A percentile compares a stretch with the other conserved stretches of the same genome.
phyloP scores from a whole-genome alignment of 2,329 filamentous ascomycete species.

The Xylaria sp. region DNA sequence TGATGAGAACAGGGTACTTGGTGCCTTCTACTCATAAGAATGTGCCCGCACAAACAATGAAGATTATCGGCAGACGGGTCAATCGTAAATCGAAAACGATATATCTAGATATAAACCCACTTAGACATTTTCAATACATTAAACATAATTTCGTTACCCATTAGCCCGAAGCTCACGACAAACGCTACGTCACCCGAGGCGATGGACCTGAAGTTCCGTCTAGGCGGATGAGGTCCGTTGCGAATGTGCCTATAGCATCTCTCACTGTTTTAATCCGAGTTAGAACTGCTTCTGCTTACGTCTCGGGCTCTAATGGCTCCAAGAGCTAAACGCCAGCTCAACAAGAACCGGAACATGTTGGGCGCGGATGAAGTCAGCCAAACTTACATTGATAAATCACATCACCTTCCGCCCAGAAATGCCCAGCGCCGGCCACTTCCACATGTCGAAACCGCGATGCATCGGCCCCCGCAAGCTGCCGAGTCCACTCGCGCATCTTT shows the following conservation, averaged over 20 bases:
- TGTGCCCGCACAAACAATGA: too few relatives aligned
- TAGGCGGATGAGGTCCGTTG: not conserved
- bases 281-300: not conserved
- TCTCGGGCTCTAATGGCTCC: too few relatives aligned
- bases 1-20: too few relatives aligned
- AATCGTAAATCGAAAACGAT: not conserved
- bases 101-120: not conserved
- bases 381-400: conserved; percentile 47
- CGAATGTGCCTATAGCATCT: conserved; percentile 21
- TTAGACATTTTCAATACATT: not conserved
- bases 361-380: conserved; percentile 27
- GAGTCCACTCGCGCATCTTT: conserved; percentile 71
- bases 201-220: not conserved
- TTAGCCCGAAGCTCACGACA: not conserved
- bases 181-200: not conserved
- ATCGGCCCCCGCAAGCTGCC: conserved; percentile 51
- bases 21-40: too few relatives aligned
- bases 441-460: conserved; percentile 53
- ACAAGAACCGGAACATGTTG: not conserved
- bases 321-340: not conserved
- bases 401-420: conserved; percentile 67
- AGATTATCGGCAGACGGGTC: too few relatives aligned
- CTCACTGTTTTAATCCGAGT: conserved; percentile 13
- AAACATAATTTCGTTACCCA: not conserved
- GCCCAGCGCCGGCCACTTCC: conserved; percentile 60